phyloP scores from a whole-genome alignment of 2,329 filamentous ascomycete genomes.

The Hypoxylon sp. region DNA sequence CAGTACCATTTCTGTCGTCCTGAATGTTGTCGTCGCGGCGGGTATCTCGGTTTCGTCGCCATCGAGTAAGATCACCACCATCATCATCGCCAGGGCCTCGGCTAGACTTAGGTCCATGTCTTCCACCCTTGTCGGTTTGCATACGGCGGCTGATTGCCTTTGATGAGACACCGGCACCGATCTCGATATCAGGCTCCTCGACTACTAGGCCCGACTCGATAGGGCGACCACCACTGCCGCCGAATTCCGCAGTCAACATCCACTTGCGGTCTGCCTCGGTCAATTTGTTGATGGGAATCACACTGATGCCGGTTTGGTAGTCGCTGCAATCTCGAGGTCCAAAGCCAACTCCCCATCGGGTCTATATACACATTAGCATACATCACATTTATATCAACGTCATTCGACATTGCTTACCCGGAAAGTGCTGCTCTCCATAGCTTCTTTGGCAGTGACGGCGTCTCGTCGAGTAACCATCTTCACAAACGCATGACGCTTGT shows the following conservation, averaged over 20 bases:
- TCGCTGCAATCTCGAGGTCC: constrained; percentile 97
- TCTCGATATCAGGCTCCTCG: constrained; percentile 98
- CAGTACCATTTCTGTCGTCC: constrained; percentile 37
- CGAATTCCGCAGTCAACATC: constrained; percentile 93
- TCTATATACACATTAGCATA: no score
- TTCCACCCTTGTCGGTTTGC: constrained; percentile 73
- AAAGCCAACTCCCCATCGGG: constrained; percentile 97
- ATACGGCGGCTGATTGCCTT: constrained; percentile 80
- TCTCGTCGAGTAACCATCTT: constrained; percentile 95
- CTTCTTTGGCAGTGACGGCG: constrained; percentile 82
- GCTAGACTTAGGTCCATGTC: constrained; percentile 71
- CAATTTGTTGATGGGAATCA: constrained; percentile 90
- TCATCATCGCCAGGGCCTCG: constrained; percentile 49
- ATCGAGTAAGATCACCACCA: constrained; percentile 41
- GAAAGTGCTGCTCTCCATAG: constrained; percentile 83
- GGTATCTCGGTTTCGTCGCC: constrained; percentile 43
- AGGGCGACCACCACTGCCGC: constrained; percentile 84
- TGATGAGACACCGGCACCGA: constrained; percentile 94
- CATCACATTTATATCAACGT: no score
- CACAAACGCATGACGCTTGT: constrained; percentile 98
- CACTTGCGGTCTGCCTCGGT: constrained; percentile 98
- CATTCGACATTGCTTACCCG: constrained; percentile 62
- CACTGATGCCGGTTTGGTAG: constrained; percentile 88
- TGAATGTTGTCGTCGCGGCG: constrained; percentile 44
- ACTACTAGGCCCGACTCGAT: constrained; percentile 88